Evolutionary conservation across 2,329 filamentous ascomycete genomes (phyloP).

Genomic region (Rutstroemia sp.): DNA sequence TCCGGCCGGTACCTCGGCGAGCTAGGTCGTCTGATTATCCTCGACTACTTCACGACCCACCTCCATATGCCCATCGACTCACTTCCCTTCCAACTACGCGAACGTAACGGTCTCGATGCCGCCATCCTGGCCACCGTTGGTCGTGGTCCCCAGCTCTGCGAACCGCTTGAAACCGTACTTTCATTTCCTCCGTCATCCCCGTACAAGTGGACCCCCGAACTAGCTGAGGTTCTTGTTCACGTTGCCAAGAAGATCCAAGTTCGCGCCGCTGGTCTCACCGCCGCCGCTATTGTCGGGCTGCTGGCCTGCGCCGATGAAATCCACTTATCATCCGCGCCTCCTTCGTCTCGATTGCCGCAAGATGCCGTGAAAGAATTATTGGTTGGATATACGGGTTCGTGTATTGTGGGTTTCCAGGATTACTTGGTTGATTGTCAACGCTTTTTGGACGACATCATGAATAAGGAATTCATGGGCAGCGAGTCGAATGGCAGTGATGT

Average conservation of each 20-base stretch:
- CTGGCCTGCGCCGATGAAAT: conserved; percentile 64
- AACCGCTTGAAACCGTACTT: neutral
- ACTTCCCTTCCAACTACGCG: conserved; percentile 17
- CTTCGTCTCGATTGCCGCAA: neutral
- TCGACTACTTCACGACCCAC: conserved; percentile 68
- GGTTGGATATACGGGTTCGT: conserved; percentile 73
- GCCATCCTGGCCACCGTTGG: neutral
- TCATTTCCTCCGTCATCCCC: neutral
- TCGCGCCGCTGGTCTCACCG: conserved; percentile 66
- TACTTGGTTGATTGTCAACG: conserved; percentile 63
- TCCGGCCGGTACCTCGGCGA: conserved; percentile 90
- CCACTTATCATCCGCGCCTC: conserved; percentile 9
- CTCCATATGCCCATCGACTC: conserved; percentile 13
- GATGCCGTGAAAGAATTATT: conserved; percentile 51
- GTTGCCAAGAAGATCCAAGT: conserved; percentile 65
- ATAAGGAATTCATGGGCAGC: conserved; percentile 31
- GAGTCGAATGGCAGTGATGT: conserved; percentile 1
- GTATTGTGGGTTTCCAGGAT: conserved; percentile 71
- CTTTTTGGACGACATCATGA: conserved; percentile 53
- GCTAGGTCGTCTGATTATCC: conserved; percentile 67
- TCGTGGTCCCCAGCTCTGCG: neutral
- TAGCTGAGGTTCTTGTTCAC: conserved; percentile 52
- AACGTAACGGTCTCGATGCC: conserved; percentile 32
- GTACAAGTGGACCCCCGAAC: conserved; percentile 50
- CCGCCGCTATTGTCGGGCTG: conserved; percentile 64